These are phyloP conservation scores for Acacia concinna DNA, from an alignment of 331 rosid species.

Conservation along the genomic window DNA sequence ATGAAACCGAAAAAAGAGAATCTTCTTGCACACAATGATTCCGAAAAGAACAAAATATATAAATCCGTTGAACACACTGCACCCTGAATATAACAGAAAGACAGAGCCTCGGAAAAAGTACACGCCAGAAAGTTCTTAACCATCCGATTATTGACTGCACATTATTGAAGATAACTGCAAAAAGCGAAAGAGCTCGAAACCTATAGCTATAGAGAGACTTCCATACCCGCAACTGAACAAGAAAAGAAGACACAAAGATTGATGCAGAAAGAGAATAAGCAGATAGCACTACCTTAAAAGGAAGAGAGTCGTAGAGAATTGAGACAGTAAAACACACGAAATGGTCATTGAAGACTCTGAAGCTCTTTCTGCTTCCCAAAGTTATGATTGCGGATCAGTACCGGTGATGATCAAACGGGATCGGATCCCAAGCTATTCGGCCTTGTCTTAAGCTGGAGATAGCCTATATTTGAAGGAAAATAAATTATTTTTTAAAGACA, in stretches of 20 bases:
- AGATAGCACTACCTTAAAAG: constrained; percentile 31
- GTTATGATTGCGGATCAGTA: constrained; percentile 16
- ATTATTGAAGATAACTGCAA: constrained; percentile 20
- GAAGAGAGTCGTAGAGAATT: constrained; percentile 21
- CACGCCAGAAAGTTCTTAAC: not conserved
- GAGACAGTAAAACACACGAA: constrained; percentile 6
- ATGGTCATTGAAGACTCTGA: constrained; percentile 12
- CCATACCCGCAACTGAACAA: constrained; percentile 18
- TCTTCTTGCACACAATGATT: constrained; percentile 14
- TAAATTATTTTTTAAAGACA: not conserved
- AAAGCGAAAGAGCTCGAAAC: not conserved
- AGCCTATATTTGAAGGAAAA: constrained; percentile 8
- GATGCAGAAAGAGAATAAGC: constrained; percentile 10
- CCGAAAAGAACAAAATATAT: constrained; percentile 12
- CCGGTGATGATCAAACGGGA: not conserved
- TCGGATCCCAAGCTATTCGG: constrained; percentile 27
- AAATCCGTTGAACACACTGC: constrained; percentile 22
- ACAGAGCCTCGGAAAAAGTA: constrained; percentile 12
- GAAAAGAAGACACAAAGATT: not conserved
- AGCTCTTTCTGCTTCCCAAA: constrained; percentile 18
- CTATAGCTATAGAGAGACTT: not conserved
- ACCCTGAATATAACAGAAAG: not conserved
- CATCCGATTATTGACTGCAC: constrained; percentile 23
- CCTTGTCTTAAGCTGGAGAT: not conserved
- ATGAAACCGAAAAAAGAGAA: not conserved